These are phyloP conservation scores for Westerdykella ornata DNA, from an alignment of 2,329 filamentous ascomycete genomes.

Conservation along the genomic window DNA sequence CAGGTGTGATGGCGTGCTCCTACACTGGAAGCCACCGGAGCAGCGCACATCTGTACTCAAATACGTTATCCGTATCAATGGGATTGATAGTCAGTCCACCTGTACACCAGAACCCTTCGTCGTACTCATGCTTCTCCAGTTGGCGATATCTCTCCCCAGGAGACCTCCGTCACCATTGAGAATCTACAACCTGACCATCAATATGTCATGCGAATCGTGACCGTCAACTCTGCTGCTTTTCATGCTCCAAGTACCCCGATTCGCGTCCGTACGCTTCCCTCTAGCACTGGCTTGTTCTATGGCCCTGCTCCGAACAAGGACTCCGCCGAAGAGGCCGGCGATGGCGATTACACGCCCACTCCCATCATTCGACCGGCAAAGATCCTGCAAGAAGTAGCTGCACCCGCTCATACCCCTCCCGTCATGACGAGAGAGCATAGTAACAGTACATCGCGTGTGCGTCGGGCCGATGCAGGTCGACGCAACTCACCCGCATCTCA, in stretches of 20 bases:
- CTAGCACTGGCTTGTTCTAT: conserved; percentile 41
- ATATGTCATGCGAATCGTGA: conserved; percentile 89
- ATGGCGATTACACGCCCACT: conserved; percentile 45
- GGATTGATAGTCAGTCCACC: conserved; percentile 64
- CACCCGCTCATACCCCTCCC: conserved; percentile 55
- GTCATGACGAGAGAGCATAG: conserved; percentile 61
- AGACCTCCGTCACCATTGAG: conserved; percentile 85
- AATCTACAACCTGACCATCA: conserved; percentile 80
- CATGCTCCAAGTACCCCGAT: conserved; percentile 82
- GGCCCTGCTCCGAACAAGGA: conserved; percentile 49
- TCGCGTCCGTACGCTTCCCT: conserved; percentile 63
- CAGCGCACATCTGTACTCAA: conserved; percentile 65
- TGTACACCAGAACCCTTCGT: conserved; percentile 16
- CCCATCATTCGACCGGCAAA: conserved; percentile 49
- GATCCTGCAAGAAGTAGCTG: conserved; percentile 53
- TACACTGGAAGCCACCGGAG: conserved; percentile 81
- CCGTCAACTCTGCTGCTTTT: conserved; percentile 86
- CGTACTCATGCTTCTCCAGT: conserved; percentile 47
- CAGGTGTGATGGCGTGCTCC: conserved; percentile 73
- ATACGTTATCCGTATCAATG: conserved; percentile 90
- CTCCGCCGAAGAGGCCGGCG: conserved; percentile 21
- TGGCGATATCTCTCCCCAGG: conserved; percentile 72
- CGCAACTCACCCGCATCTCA: conserved; percentile 67
- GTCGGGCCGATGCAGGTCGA: conserved; percentile 64
- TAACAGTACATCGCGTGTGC: conserved; percentile 46